A percentile compares a stretch with the other conserved stretches of the same genome.
These are phyloP conservation scores for Suillus alpinus DNA, from an alignment of 768 basidiomycete genomes.

Conservation along the genomic window DNA sequence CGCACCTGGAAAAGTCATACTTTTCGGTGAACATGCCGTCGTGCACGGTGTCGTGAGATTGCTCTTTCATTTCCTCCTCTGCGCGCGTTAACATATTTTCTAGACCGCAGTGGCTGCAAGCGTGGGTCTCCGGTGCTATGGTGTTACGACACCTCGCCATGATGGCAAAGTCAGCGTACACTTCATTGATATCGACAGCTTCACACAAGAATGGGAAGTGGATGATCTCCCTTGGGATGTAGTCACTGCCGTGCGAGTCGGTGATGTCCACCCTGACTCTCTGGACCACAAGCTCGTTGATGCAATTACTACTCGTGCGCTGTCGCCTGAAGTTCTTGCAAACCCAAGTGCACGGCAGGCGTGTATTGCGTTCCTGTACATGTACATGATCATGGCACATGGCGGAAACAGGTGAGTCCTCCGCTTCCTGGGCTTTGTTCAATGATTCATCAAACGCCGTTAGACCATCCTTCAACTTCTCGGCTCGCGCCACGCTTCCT, in stretches of 20 bases:
- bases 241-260: slow-evolving; percentile 50
- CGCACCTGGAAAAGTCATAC: slow-evolving; percentile 95
- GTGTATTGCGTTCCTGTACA: slow-evolving; percentile 81
- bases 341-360: slow-evolving; percentile 43
- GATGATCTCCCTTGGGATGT: slow-evolving; percentile 77
- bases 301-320: slow-evolving; percentile 52
- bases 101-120: slow-evolving; percentile 48
- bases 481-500: slow-evolving; percentile 84
- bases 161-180: slow-evolving; percentile 74
- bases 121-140: slow-evolving; percentile 94
- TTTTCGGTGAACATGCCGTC: slow-evolving; percentile 98
- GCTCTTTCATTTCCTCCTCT: slow-evolving; percentile 8
- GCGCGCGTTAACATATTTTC: slow-evolving; percentile 2
- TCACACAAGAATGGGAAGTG: slow-evolving; percentile 80
- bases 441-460: slow-evolving; percentile 4
- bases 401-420: slow-evolving; percentile 52
- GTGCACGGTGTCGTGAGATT: slow-evolving; percentile 90
- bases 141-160: slow-evolving; percentile 69
- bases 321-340: slow-evolving; percentile 33
- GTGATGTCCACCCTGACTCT: slow-evolving; percentile 54
- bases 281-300: slow-evolving; percentile 75
- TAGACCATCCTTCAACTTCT: slow-evolving; percentile 78
- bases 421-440: slow-evolving; percentile 9
- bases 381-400: slow-evolving; percentile 78
- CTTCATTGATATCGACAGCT: slow-evolving; percentile 76